Conservation (phyloP, 345 rosid species). For the Dipteronia dyeriana region DNA sequence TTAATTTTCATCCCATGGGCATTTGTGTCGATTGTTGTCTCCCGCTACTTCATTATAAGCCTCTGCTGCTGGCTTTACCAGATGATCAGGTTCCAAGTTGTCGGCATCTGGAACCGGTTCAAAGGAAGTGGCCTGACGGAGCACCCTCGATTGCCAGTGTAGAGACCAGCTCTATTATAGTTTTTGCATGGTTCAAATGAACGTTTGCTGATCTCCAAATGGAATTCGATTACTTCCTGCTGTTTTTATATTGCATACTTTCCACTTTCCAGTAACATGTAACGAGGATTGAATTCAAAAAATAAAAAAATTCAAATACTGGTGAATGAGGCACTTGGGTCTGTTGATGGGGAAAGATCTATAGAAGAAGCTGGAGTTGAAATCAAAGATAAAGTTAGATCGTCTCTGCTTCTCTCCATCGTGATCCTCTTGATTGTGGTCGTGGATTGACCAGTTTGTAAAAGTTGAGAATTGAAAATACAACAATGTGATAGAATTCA, state of each 20-base stretch:
- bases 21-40: not conserved
- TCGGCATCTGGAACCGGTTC: not conserved
- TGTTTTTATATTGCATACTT: too few relatives aligned
- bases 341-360: conserved; percentile 4
- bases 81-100: not conserved
- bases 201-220: too few relatives aligned
- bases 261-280: too few relatives aligned
- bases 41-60: not conserved
- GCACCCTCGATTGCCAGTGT: not conserved
- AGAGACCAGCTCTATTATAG: too few relatives aligned
- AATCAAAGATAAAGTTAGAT: conserved; percentile 33
- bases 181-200: too few relatives aligned
- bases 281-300: too few relatives aligned
- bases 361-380: conserved; percentile 18
- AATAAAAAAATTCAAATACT: conserved; percentile 32
- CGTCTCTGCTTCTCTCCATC: conserved; percentile 46
- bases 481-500: too few relatives aligned
- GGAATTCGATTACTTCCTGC: too few relatives aligned
- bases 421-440: conserved; percentile 48
- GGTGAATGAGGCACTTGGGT: conserved; percentile 30
- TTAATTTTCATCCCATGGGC: not conserved
- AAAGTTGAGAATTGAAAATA: too few relatives aligned
- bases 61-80: not conserved
- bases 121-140: not conserved
- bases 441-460: too few relatives aligned